Percentiles rank a stretch among this genome's conserved stretches.
Conservation (phyloP, 2,329 filamentous ascomycete genomes). For the Fusarium beomiforme region DNA sequence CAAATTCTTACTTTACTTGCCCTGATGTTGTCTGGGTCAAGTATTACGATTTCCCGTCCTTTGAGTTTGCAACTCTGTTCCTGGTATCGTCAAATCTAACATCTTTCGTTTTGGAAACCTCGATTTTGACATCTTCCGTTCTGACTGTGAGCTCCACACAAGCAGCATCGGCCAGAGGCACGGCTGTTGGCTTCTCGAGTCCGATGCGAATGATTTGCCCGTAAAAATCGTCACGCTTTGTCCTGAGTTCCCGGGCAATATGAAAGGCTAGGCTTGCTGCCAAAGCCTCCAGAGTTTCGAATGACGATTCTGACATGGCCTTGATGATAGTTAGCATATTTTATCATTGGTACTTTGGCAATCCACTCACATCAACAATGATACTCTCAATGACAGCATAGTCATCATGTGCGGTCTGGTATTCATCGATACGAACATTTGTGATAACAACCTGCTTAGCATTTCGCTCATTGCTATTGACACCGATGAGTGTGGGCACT, state of each 20-base stretch:
- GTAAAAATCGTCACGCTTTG: conserved; percentile 36
- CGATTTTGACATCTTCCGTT: conserved; percentile 40
- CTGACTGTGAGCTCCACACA: conserved; percentile 64
- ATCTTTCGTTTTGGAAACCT: conserved; percentile 13
- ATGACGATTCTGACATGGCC: conserved; percentile 65
- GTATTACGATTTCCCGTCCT: conserved; percentile 2
- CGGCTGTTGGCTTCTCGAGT: conserved; percentile 78
- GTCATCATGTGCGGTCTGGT: conserved; percentile 57
- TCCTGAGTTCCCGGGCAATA: conserved; percentile 57
- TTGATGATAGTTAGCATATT: conserved; percentile 40
- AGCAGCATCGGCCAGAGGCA: conserved; percentile 77
- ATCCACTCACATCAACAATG: conserved; percentile 66
- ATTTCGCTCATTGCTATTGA: conserved; percentile 75
- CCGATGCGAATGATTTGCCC: conserved; percentile 66
- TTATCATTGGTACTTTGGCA: background rate
- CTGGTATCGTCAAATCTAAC: conserved; percentile 20
- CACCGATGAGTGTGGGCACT: conserved; percentile 75
- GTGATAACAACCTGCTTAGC: conserved; percentile 74
- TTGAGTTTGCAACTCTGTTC: conserved; percentile 7
- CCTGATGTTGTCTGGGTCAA: background rate
- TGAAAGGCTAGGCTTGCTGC: conserved; percentile 58
- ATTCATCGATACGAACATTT: conserved; percentile 69
- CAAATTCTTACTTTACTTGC: background rate
- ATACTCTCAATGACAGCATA: conserved; percentile 67
- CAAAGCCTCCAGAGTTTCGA: conserved; percentile 72